Base-by-base conservation (phyloP, 2,329 filamentous ascomycete genomes). In the Lachnellula cervina region DNA sequence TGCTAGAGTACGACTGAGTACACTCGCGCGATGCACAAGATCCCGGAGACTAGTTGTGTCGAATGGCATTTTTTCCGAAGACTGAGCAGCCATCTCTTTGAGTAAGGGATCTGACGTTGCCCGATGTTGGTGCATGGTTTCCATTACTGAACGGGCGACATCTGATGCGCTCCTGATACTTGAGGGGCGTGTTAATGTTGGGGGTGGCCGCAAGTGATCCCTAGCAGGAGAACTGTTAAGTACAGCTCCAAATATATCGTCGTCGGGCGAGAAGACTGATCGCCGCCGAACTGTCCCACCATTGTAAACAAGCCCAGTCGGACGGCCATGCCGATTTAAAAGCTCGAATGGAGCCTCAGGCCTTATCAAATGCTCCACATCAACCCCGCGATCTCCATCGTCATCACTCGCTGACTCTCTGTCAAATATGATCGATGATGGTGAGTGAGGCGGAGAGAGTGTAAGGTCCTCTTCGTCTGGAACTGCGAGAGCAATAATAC, bases 401-500 rank as follows among this genome's bases (percentile, higher is more conserved):
- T 64, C 61, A 48, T 32, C 28, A 32, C 9, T 11, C 28, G 78
- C 75, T 34, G 77, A 69, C 8, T 74, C 68, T 13, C 73, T 73
- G 50, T 80, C 77, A 44, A 81, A 79, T 3, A 78, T 76, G 13
- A 75, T 61, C 5, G 64, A 63, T 9, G 59, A 49, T 14, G 66
- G 64, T 1, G 68, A 66, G 35, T 59, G 59, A 25, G 64, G 61
- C 40, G 64, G 62, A 8, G 66, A 68, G 2, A 69, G 58, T 8
- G 62, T 59, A n/a, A 56, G 50, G 48, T 80, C 76, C 48, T 87
- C 83, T 38, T 83, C 81, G 59, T 87, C 84, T 1, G 84, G 84
- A 1, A 84, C 86, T 46, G 89, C 90, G n/a, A 95, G 75, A 35
- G 89, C 87, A 68, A 95, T 94, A 72, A 95, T 92, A 14, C 88